Conservation (phyloP, 495 filamentous ascomycete genomes). For the Copromyces sp. region DNA sequence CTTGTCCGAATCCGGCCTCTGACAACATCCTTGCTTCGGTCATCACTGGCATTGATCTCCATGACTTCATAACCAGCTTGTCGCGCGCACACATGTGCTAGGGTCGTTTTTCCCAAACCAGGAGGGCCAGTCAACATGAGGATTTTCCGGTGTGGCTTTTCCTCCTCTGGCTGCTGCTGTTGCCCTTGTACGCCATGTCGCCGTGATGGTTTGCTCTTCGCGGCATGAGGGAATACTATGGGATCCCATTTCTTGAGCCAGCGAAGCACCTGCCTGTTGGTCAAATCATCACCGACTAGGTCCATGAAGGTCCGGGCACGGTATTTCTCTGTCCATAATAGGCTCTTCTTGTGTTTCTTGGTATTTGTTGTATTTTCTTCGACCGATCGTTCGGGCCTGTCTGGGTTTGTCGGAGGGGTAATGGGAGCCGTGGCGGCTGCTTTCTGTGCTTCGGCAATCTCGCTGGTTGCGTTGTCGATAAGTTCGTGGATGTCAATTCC, state of each 20-base stretch:
- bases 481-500: constrained; percentile 82
- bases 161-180: constrained; percentile 42
- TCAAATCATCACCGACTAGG: constrained; percentile 86
- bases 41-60: constrained; percentile 80
- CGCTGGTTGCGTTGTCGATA: constrained; percentile 54
- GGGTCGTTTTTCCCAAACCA: constrained; percentile 88
- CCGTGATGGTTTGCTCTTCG: constrained; percentile 40
- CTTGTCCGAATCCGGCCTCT: constrained; percentile 81
- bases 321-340: constrained; percentile 85
- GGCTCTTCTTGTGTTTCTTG: constrained; percentile 36
- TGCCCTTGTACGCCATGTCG: constrained; percentile 24
- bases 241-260: constrained; percentile 94
- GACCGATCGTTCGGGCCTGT: constrained; percentile 25
- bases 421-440: constrained; percentile 12
- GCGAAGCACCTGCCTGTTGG: constrained; percentile 79
- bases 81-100: constrained; percentile 89
- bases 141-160: constrained; percentile 70
- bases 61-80: constrained; percentile 94
- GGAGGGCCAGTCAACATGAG: constrained; percentile 83
- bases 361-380: constrained; percentile 25
- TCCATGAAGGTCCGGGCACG: constrained; percentile 87
- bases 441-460: constrained; percentile 27
- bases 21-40: constrained; percentile 67
- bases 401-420: constrained; percentile 15
- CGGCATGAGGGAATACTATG: constrained; percentile 73